phyloP scores from a whole-genome alignment of 139 green algal species.

The Astrephomene gubernaculifera region DNA sequence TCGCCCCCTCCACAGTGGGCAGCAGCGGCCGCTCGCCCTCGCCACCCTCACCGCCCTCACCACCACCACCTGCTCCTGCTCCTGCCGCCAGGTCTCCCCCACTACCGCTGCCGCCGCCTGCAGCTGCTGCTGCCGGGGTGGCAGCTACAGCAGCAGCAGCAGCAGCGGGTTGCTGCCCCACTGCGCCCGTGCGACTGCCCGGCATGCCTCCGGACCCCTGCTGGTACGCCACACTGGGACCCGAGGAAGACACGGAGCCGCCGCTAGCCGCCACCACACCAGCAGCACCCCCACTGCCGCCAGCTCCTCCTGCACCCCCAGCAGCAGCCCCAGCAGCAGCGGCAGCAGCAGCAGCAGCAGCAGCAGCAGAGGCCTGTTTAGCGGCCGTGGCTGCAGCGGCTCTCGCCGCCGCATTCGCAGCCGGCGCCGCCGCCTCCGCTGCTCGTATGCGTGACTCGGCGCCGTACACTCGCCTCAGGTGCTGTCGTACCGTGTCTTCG shows the following conservation, averaged over 20 bases:
- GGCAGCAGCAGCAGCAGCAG: no score
- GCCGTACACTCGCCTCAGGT: constrained; percentile 34
- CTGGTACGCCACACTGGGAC: background rate
- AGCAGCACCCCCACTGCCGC: no score
- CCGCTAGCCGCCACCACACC: no score
- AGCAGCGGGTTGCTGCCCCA: background rate
- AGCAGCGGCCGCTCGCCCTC: background rate
- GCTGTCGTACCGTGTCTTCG: constrained; percentile 20
- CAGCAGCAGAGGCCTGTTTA: no score
- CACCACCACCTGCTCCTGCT: background rate
- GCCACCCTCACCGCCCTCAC: background rate
- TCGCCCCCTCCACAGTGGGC: background rate
- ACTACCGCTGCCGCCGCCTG: background rate
- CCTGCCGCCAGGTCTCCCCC: background rate
- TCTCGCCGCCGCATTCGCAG: background rate
- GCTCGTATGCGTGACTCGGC: background rate
- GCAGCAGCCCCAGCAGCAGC: no score
- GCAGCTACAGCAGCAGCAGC: background rate
- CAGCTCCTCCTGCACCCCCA: no score
- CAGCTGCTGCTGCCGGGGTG: background rate
- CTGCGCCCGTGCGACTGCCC: background rate
- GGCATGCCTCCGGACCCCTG: background rate
- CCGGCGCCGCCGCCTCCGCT: constrained; percentile 12
- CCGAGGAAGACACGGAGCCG: no score
- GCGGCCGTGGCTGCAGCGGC: background rate